Conservation (phyloP, 495 filamentous ascomycete species). For the Chaetomium cochliodes region DNA sequence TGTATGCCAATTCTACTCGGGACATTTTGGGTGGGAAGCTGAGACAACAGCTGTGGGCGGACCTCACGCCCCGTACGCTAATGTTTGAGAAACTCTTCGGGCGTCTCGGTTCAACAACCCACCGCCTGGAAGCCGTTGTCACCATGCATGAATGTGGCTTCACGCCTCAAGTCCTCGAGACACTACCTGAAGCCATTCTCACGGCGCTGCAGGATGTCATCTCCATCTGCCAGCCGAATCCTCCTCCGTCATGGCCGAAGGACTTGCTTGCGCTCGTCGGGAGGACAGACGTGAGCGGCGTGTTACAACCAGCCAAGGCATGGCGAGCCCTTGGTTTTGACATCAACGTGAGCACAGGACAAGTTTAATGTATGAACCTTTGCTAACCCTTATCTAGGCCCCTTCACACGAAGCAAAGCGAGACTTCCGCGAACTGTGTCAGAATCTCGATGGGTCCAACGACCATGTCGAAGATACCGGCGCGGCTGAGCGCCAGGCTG, state of each 20-base stretch:
- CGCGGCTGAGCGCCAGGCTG: constrained; percentile 74
- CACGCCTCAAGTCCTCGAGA: constrained; percentile 62
- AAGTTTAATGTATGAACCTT: background rate
- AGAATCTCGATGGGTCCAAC: constrained; percentile 43
- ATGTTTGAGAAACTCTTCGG: constrained; percentile 61
- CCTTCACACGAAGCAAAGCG: constrained; percentile 64
- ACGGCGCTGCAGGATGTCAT: constrained; percentile 82
- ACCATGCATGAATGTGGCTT: constrained; percentile 62
- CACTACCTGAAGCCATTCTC: constrained; percentile 77
- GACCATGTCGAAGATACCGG: constrained; percentile 45
- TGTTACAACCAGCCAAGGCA: constrained; percentile 55
- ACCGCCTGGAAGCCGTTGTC: constrained; percentile 53
- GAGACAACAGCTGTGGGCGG: constrained; percentile 29
- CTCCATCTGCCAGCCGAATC: constrained; percentile 72
- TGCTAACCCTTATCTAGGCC: constrained; percentile 37
- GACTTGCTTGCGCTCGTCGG: constrained; percentile 71
- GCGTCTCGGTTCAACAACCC: constrained; percentile 37
- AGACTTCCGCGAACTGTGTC: constrained; percentile 67
- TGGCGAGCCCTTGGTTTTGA: constrained; percentile 40
- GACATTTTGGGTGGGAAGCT: constrained; percentile 13
- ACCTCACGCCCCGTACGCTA: constrained; percentile 57
- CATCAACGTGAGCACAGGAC: constrained; percentile 29
- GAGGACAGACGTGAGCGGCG: constrained; percentile 73
- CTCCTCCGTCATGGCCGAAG: constrained; percentile 72
- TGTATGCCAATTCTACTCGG: constrained; percentile 34